phyloP scores from a whole-genome alignment of 1,139 yeast species.

The Sugiyamaella paludigena region DNA sequence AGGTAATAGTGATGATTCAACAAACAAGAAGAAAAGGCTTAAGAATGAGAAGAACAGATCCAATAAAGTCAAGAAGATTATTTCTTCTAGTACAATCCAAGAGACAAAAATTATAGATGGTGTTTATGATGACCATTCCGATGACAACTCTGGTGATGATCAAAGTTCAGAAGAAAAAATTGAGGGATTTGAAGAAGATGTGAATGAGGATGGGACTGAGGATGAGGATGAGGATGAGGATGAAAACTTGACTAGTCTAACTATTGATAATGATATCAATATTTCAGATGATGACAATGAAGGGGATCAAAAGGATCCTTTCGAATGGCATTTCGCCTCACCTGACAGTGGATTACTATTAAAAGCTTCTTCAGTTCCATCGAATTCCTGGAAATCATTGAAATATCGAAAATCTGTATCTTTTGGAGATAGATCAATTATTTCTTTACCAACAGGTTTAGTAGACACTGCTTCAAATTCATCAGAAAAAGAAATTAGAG shows the following conservation, averaged over 20 bases:
- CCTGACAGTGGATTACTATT: slow-evolving; percentile 47
- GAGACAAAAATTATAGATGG: slow-evolving; percentile 5
- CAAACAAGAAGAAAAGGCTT: slow-evolving; percentile 21
- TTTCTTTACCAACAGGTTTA: no score
- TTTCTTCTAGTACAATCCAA: neutral
- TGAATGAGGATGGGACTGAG: slow-evolving; percentile 28
- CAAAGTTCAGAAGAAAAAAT: slow-evolving; percentile 28
- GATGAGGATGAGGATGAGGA: slow-evolving; percentile 35
- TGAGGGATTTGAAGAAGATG: slow-evolving; percentile 21
- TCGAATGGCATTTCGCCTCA: slow-evolving; percentile 69
- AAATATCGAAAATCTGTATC: slow-evolving; percentile 8
- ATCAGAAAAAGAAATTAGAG: no score
- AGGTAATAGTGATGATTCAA: slow-evolving; percentile 53
- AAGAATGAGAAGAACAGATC: slow-evolving; percentile 1
- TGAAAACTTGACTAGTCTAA: slow-evolving; percentile 29
- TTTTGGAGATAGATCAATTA: slow-evolving; percentile 14
- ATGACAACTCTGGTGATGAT: no score
- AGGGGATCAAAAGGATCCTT: slow-evolving; percentile 52
- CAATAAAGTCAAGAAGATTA: slow-evolving; percentile 7
- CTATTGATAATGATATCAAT: slow-evolving; percentile 36
- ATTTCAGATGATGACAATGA: slow-evolving; percentile 41
- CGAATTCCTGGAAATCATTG: slow-evolving; percentile 6
- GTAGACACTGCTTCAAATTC: no score
- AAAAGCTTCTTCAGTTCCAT: slow-evolving; percentile 4
- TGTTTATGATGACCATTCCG: neutral